Evolutionary conservation across 1,284 basidiomycete genomes (phyloP).

Genomic region (Ustilago trichophora): DNA sequence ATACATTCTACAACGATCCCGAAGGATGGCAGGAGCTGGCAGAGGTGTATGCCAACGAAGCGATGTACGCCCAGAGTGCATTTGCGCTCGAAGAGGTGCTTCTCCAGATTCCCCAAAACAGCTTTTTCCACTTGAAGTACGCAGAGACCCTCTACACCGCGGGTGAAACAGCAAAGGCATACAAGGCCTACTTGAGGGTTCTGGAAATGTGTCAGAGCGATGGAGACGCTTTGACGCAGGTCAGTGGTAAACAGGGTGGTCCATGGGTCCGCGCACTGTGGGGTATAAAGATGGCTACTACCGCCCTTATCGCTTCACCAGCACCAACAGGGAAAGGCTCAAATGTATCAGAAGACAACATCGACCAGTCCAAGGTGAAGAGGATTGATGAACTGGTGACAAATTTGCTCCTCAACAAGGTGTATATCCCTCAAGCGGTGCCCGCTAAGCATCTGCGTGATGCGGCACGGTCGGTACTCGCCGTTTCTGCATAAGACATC

Average conservation of each 20-base stretch:
- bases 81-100: constrained; percentile 82
- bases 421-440: constrained; percentile 44
- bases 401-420: constrained; percentile 46
- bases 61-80: constrained; percentile 76
- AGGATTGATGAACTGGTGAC: constrained; percentile 54
- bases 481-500: constrained; percentile 28
- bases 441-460: constrained; percentile 14
- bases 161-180: constrained; percentile 70
- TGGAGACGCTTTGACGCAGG: constrained; percentile 18
- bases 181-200: constrained; percentile 60
- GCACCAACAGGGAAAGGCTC: constrained; percentile 1
- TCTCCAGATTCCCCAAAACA: constrained; percentile 83
- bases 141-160: constrained; percentile 87
- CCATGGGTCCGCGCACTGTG: constrained; percentile 62
- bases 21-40: constrained; percentile 94
- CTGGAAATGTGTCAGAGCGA: constrained; percentile 56
- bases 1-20: constrained; percentile 90
- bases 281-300: constrained; percentile 58
- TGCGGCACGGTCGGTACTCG: constrained; percentile 11
- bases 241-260: constrained; percentile 57
- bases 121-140: constrained; percentile 80
- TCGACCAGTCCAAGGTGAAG: constrained; percentile 30
- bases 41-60: constrained; percentile 81
- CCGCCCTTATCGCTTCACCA: constrained; percentile 32
- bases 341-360: constrained; percentile 14